Evolutionary conservation across 2,329 filamentous ascomycete species (phyloP), one percentile per base, ranked within the genome.

Genomic region (Xylaria sp.): DNA sequence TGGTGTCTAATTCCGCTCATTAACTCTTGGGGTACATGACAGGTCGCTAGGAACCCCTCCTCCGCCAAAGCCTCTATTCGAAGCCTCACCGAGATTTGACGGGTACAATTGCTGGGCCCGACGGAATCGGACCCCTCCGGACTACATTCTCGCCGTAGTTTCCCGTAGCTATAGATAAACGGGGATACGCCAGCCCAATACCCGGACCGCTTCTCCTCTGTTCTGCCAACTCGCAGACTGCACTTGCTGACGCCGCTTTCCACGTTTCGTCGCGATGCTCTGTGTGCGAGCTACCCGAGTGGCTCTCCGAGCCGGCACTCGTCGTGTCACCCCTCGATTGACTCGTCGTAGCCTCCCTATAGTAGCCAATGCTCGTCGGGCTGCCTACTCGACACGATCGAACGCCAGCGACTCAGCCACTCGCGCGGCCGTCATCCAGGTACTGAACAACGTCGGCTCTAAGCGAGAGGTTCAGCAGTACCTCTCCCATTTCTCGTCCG

Each of bases 381-480:
- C 83, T 46, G 65, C 75, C 57, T 78, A 76, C 67, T 73, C 76
- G 36, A 69, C 73, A 28, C 74, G 75, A 71, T 73, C 73, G 9
- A 76, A 74, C 71, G 82, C 71, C 20, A 74, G 70, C 71, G 82
- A 90, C 74, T 85, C 87, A 67, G 89, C 87, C 65, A 93, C 92
- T 52, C 88, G 92, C 67, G 91, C 91, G 55, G 94, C 93, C 63
- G 93, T 97, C 71, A 91, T 97, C 77, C 93, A 95, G 83, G 88
- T 97, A 68, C 87, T 98, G 74, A 97, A 93, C 84, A 97, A 95
- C 82, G 97, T 98, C 79, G 95, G 94, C 70, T 97, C 94, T 71
- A 97, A 97, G 87, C 87, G 95, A 69, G 95, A 99, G 84, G 93
- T 97, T 71, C 93, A 97, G 84, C 95, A 98, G 82, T 98, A 98